These are phyloP conservation scores for Annulohypoxylon stygium DNA, from an alignment of 495 filamentous ascomycete species.

Conservation along the genomic window DNA sequence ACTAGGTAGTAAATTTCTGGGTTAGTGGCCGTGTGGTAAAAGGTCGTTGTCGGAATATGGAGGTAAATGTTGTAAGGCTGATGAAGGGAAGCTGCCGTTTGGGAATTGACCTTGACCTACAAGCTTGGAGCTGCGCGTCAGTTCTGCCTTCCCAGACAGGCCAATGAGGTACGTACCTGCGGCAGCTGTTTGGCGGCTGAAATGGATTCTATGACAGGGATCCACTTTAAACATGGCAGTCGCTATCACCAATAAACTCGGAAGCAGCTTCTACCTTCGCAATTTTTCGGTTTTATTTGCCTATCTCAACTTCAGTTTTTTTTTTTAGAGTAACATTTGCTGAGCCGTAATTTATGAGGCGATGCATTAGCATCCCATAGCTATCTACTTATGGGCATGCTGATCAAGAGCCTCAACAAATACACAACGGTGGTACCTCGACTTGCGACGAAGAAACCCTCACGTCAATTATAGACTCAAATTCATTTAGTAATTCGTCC, in stretches of 20 bases:
- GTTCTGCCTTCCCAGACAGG: slow-evolving; percentile 46
- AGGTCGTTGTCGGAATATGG: slow-evolving; percentile 21
- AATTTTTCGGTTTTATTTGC: no score
- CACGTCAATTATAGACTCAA: slow-evolving; percentile 5
- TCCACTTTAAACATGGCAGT: slow-evolving; percentile 5
- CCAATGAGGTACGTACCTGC: slow-evolving; percentile 23
- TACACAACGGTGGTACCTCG: not conserved
- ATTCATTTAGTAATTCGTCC: not conserved
- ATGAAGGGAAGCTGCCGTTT: slow-evolving; percentile 39
- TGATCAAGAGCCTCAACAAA: no score
- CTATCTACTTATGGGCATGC: no score
- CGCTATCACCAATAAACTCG: not conserved
- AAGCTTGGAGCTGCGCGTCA: slow-evolving; percentile 52
- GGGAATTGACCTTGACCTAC: slow-evolving; percentile 23
- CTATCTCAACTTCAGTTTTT: no score
- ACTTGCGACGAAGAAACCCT: slow-evolving; percentile 15
- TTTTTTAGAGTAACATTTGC: no score
- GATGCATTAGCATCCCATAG: no score
- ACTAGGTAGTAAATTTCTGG: not conserved
- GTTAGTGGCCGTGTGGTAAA: not conserved
- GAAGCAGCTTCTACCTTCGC: no score
- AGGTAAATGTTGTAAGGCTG: slow-evolving; percentile 21
- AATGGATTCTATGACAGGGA: not conserved
- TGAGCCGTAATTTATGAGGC: no score
- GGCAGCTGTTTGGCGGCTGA: slow-evolving; percentile 24